Evolutionary conservation across 768 basidiomycete genomes (phyloP).

Genomic region (Lactarius indigo): DNA sequence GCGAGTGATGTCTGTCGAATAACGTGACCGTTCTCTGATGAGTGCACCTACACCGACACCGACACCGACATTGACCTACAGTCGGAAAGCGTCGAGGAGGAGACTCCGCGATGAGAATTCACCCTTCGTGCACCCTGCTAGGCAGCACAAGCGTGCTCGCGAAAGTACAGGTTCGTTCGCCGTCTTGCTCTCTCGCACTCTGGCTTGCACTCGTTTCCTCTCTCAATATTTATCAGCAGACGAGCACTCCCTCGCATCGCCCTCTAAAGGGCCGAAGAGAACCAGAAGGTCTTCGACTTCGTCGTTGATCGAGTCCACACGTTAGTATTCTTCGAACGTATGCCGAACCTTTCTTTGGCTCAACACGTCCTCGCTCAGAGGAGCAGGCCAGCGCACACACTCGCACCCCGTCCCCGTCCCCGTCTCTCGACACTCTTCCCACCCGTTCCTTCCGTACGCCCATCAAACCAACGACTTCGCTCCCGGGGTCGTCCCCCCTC

Average conservation of each 20-base stretch:
- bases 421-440: slow-evolving; percentile 13
- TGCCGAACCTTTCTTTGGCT: background rate
- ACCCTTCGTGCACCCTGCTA: slow-evolving; percentile 7
- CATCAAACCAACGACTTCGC: slow-evolving; percentile 13
- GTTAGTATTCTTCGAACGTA: slow-evolving; percentile 9
- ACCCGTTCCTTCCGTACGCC: slow-evolving; percentile 24
- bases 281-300: background rate
- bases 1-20: slow-evolving; percentile 5
- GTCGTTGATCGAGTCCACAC: background rate
- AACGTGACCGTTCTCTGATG: slow-evolving; percentile 16
- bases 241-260: background rate
- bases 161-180: background rate
- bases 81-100: slow-evolving; percentile 4
- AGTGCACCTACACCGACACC: slow-evolving; percentile 3
- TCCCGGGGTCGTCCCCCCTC: slow-evolving; percentile 20
- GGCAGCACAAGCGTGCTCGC: background rate
- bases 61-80: slow-evolving; percentile 11
- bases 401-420: background rate
- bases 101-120: background rate
- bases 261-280: slow-evolving; percentile 1
- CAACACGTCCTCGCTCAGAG: slow-evolving; percentile 2
- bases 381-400: background rate
- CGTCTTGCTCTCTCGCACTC: too few species aligned
- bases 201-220: background rate
- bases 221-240: background rate